Evolutionary conservation across 1,284 basidiomycete genomes (phyloP), one percentile per base, ranked within the genome.

Genomic region (Rhodotorula mucilaginosa): DNA sequence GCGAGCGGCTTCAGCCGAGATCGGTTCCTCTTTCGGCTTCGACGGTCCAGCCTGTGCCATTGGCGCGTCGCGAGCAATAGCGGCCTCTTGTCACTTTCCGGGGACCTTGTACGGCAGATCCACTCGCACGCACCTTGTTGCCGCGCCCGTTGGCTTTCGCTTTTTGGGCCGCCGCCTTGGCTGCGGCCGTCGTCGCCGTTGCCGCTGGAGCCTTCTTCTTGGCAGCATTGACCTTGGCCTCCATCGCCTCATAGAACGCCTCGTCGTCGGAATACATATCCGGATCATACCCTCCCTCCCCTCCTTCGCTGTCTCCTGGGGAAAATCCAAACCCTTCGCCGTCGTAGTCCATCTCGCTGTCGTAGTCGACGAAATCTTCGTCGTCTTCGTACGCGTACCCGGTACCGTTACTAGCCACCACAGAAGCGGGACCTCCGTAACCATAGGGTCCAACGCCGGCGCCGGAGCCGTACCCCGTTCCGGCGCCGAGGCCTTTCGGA

Each of bases 381-480:
- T 39, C 34, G 56, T 61, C 59, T 39, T 56, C 69, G 61, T 23
- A 7, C 15, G 47, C 47, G 57, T 63, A 63, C 31, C 60, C 56
- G 46, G 58, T 65, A 16, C 59, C 51, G 23, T 39, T 62, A 29
- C 10, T 21, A 31, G 49, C n/a, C 0, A 54, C 34, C n/a, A 12
- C 47, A n/a, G 7, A n/a, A 18, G 44, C n/a, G 15, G 46, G 18
- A 19, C 23, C 58, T n/a, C 19, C 56, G 63, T 56, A 56, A 5
- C 18, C 51, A 49, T 57, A 49, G 46, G 29, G 5, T 10, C n/a
- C 16, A 3, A 21, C 46, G 47, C 23, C 31, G 10, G 52, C 23
- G 2, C 65, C 69, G 2, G 52, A 23, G 21, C 69, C 65, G 69
- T 70, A 70, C 3, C 65, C 69, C 13, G 59, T 58, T 0, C 69